These are phyloP conservation scores for Microcos paniculata DNA, from an alignment of 345 rosid genomes.

Conservation along the genomic window DNA sequence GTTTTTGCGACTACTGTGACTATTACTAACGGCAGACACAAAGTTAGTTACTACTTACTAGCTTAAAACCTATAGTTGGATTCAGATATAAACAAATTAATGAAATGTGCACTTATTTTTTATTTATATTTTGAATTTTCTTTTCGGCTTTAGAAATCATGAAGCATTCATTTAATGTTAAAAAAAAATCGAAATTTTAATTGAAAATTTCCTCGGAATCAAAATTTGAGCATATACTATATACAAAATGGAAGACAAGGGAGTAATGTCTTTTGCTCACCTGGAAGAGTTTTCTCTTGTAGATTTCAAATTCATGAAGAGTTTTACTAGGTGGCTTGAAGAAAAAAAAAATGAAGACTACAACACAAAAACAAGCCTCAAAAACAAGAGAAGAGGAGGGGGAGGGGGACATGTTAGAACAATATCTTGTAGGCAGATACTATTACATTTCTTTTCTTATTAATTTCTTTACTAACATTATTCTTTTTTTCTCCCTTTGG, in stretches of 20 bases:
- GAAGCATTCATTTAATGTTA: background rate
- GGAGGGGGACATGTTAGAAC: background rate
- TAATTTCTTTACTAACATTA: background rate
- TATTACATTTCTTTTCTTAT: constrained; percentile 12
- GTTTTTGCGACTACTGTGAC: background rate
- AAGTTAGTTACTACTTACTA: too few relatives aligned
- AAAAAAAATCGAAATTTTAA: background rate
- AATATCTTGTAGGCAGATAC: background rate
- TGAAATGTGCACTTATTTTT: too few relatives aligned
- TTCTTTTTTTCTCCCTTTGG: constrained; percentile 6
- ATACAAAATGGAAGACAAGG: background rate
- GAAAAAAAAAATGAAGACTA: background rate
- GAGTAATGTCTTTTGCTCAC: background rate
- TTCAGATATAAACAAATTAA: too few relatives aligned
- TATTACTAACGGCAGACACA: too few relatives aligned
- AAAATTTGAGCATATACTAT: background rate
- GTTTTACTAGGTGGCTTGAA: background rate
- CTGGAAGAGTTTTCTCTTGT: background rate
- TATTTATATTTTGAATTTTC: background rate
- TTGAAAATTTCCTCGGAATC: background rate
- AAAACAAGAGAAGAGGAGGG: background rate
- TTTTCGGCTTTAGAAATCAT: background rate
- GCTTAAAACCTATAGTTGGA: too few relatives aligned
- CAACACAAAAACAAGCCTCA: background rate
- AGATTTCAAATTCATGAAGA: background rate